Evolutionary conservation across 208 protist species (phyloP), one percentile per base, ranked within the genome.

Genomic region (Crithidia bombi): DNA sequence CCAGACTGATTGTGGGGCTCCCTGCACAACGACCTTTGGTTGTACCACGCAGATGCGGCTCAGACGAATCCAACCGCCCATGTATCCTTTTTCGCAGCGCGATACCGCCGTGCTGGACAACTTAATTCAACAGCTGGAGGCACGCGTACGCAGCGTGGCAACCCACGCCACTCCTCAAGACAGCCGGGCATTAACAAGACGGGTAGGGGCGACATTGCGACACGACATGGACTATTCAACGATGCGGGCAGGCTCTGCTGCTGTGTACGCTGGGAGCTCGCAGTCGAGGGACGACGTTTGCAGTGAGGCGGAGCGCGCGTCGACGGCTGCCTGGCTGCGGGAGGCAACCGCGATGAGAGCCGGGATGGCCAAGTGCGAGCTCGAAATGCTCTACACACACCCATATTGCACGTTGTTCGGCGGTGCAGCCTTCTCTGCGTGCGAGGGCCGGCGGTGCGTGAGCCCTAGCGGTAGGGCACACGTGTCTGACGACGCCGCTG

Each of bases 41-140:
- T n/a, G n/a, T n/a, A n/a, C n/a, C n/a, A n/a, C n/a, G n/a, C n/a
- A n/a, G n/a, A n/a, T n/a, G n/a, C n/a, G n/a, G n/a, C n/a, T n/a
- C n/a, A n/a, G n/a, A n/a, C n/a, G n/a, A n/a, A n/a, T 57, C 30
- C 41, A 19, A 12, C 25, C 65, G 15, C 73, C 63, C 30, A 9
- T 84, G 28, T 75, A 85, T 52, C 57, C 46, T 10, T 88, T 93
- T 56, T 84, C 75, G 1, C 26, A 41, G 1, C 85, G 88, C n/a
- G 88, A 93, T 66, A n/a, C 39, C 10, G 78, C 73, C 30, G 55
- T 93, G 65, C n/a, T 85, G 44, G 21, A 41, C 14, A 81, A 83
- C 46, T 35, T 90, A 3, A 50, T 81, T 14, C 7, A 50, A 3
- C 46, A 63, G 15, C 41, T 76, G 26, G 65, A 49, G 28, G 44